Base-by-base conservation (phyloP, 306 rosid species). In the Prunus armeniaca region DNA sequence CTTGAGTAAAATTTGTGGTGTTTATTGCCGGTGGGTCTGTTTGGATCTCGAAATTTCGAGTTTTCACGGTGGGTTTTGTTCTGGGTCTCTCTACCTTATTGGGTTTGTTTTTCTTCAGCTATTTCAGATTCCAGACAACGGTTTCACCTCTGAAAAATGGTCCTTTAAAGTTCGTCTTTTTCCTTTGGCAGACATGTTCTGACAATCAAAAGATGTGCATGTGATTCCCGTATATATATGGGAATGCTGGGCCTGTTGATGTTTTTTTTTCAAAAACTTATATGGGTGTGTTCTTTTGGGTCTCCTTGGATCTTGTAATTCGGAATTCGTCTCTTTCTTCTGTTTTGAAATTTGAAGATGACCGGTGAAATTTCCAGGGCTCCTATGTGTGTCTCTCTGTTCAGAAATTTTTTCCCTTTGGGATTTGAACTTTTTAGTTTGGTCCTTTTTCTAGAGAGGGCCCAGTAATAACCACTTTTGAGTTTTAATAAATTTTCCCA, bases 1-100 rank as follows among this genome's bases (percentile, higher is more conserved):
- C 49, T 11, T 66, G 8, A 50, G 60, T 49, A 45, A 51, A 30
- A 57, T 76, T 43, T 69, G 62, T 67, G 60, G 12, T 65, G 49
- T 52, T 22, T 81, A 5, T 75, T 71, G 58, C 24, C 60, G 67
- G 64, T 47, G 68, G 25, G 46, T 56, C 58, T 50, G 46, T 66
- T 87, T 87, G 90, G 89, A 86, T 91, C 88, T 85, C 78, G 77
- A 73, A 80, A 49, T 49, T 75, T 72, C 54, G 49, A 56, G 7
- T 46, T 63, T 62, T 80, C 38, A 6, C 57, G 61, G 76, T 25
- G 54, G 73, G 45, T 3, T 72, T 82, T 67, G 32, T 62, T 78
- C 71, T 55, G 64, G 38, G 34, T 38, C 27, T 24, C 9, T 52
- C 58, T 27, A 19, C 18, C 57, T 30, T 24, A 19, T 41, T 61